phyloP scores from a whole-genome alignment of 2,329 filamentous ascomycete species.

The Pseudogymnoascus sp. region DNA sequence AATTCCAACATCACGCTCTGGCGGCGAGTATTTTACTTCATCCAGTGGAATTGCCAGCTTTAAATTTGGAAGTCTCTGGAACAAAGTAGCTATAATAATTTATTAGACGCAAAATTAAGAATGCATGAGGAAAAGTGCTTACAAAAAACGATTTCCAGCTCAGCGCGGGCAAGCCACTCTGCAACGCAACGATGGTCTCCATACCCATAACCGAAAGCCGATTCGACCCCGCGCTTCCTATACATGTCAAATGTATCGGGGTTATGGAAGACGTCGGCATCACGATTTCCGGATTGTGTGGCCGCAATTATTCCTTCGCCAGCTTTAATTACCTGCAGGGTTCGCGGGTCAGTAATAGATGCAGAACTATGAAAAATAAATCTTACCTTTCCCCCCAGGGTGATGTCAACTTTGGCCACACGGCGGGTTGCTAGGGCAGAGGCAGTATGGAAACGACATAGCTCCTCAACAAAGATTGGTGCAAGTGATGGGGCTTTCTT shows the following conservation, averaged over 20 bases:
- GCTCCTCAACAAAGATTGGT: conserved; percentile 37
- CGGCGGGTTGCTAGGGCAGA: conserved; percentile 40
- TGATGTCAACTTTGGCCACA: conserved; percentile 39
- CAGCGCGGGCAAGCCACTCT: conserved; percentile 35
- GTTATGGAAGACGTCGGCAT: conserved; percentile 35
- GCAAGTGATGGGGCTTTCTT: conserved; percentile 32
- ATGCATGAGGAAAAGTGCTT: conserved; percentile 16
- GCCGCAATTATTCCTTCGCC: conserved; percentile 40
- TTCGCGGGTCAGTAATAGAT: background rate
- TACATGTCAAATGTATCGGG: conserved; percentile 38
- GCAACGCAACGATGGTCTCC: conserved; percentile 40
- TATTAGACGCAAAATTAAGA: background rate
- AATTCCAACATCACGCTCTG: conserved; percentile 34
- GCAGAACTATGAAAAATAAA: background rate
- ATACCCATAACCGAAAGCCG: conserved; percentile 38
- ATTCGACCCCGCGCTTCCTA: conserved; percentile 28
- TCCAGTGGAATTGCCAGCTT: conserved; percentile 32
- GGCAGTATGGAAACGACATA: conserved; percentile 40
- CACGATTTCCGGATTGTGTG: conserved; percentile 40
- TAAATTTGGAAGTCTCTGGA: conserved; percentile 32
- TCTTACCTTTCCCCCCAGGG: conserved; percentile 33
- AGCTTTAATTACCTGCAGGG: conserved; percentile 26
- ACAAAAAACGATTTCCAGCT: conserved; percentile 38
- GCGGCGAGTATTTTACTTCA: conserved; percentile 32
- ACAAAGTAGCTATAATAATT: conserved; percentile 28